Evolutionary conservation across 805 yeast species (phyloP).

Genomic region (Helenozyma rhizophorensis): DNA sequence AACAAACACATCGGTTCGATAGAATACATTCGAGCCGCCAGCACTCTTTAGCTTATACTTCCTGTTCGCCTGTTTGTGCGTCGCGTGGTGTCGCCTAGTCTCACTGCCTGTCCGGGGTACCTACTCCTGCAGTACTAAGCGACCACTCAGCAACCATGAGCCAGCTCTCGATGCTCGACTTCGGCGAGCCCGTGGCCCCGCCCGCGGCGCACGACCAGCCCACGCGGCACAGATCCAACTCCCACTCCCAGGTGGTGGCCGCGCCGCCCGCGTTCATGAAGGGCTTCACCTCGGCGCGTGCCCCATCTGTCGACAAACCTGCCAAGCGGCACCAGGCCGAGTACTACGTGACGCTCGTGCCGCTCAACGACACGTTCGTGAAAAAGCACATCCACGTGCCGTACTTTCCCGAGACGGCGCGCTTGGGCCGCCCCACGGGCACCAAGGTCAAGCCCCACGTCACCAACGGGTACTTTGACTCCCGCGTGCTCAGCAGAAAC

Average conservation of each 20-base stretch:
- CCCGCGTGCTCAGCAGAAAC: constrained; percentile 85
- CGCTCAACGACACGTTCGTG: constrained; percentile 80
- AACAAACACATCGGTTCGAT: no score
- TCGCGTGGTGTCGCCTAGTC: no score
- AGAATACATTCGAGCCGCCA: no score
- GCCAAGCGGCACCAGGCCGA: constrained; percentile 25
- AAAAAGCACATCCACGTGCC: constrained; percentile 79
- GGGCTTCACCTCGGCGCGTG: constrained; percentile 3
- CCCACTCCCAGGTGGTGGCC: constrained; percentile 37
- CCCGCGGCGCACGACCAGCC: not conserved
- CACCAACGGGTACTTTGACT: constrained; percentile 90
- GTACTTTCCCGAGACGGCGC: constrained; percentile 72
- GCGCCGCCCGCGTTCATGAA: constrained; percentile 9
- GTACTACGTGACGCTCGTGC: constrained; percentile 65
- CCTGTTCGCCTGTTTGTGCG: no score
- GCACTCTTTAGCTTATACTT: no score
- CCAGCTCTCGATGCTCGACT: not conserved
- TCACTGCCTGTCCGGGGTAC: no score
- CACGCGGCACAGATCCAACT: constrained; percentile 30
- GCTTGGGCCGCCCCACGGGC: constrained; percentile 86
- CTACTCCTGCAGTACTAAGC: no score
- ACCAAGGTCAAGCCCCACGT: constrained; percentile 54
- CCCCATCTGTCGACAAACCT: constrained; percentile 7
- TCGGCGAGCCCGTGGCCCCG: no score
- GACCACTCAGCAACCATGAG: no score